Conservation (phyloP, 306 rosid species). For the Dicorynia guianensis region DNA sequence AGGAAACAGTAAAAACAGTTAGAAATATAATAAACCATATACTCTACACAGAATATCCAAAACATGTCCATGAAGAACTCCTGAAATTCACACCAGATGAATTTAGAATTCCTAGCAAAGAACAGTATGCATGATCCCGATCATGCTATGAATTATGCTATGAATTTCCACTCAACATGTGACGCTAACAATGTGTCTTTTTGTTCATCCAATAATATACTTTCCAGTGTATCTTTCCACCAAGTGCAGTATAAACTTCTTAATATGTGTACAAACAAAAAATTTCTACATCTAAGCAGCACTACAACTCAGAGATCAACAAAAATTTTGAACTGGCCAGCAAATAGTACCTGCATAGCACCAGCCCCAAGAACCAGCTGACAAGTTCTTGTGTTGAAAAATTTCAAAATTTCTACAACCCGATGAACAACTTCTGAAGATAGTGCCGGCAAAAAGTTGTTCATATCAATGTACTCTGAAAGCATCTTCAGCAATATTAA, state of each 20-base stretch:
- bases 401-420: constrained; percentile 88
- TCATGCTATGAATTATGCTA: too few species aligned
- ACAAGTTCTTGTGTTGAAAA: constrained; percentile 97
- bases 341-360: constrained; percentile 92
- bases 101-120: too few species aligned
- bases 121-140: too few species aligned
- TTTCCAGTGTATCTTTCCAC: too few species aligned
- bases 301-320: constrained; percentile 26
- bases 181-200: too few species aligned
- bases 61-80: too few species aligned
- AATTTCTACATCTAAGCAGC: constrained; percentile 16
- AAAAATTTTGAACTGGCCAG: background rate
- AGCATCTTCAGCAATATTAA: constrained; percentile 94
- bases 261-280: background rate
- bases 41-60: too few species aligned
- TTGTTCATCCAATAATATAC: too few species aligned
- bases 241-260: background rate
- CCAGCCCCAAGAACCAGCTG: constrained; percentile 99
- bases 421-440: constrained; percentile 98
- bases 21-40: background rate
- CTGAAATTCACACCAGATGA: too few species aligned
- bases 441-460: constrained; percentile 74
- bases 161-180: too few species aligned
- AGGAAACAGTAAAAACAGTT: background rate
- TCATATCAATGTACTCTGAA: constrained; percentile 94